Conservation (phyloP, 2,329 filamentous ascomycete genomes). For the Sclerotinia minor region DNA sequence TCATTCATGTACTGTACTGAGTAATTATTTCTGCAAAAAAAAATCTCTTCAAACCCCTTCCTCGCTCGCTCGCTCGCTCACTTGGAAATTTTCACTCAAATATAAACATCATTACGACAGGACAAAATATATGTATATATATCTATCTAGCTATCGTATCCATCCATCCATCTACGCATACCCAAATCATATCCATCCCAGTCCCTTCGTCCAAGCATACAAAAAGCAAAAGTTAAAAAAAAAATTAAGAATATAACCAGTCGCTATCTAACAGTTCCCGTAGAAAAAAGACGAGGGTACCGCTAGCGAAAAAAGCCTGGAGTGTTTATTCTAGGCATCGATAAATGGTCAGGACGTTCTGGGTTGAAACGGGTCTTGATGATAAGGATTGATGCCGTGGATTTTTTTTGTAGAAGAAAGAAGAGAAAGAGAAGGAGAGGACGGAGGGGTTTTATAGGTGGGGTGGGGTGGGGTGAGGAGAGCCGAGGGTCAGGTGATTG, state of each 20-base stretch:
- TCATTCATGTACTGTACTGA: too few species aligned
- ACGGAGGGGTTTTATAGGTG: conserved; percentile 16
- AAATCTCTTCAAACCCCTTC: too few species aligned
- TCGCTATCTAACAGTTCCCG: conserved; percentile 96
- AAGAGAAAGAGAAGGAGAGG: conserved; percentile 19
- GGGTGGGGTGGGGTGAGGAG: neutral
- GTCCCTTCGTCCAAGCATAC: too few species aligned
- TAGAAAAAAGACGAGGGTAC: conserved; percentile 68
- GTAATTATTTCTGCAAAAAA: too few species aligned
- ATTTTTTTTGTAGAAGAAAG: conserved; percentile 39
- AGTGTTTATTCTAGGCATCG: conserved; percentile 76
- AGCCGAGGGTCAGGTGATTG: neutral
- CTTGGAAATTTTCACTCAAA: too few species aligned
- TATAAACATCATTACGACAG: too few species aligned
- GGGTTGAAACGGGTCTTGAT: conserved; percentile 72
- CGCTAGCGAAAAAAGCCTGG: conserved; percentile 99
- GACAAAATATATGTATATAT: too few species aligned
- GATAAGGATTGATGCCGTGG: conserved; percentile 90
- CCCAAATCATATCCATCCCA: too few species aligned
- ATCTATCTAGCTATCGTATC: too few species aligned
- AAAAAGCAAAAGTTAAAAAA: neutral
- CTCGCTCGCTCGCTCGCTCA: too few species aligned
- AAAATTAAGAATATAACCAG: conserved; percentile 74
- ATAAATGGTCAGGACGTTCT: conserved; percentile 89
- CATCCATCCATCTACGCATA: too few species aligned